Base-by-base conservation (phyloP, 2,329 filamentous ascomycete species). In the Neopestalotiopsis sp. region DNA sequence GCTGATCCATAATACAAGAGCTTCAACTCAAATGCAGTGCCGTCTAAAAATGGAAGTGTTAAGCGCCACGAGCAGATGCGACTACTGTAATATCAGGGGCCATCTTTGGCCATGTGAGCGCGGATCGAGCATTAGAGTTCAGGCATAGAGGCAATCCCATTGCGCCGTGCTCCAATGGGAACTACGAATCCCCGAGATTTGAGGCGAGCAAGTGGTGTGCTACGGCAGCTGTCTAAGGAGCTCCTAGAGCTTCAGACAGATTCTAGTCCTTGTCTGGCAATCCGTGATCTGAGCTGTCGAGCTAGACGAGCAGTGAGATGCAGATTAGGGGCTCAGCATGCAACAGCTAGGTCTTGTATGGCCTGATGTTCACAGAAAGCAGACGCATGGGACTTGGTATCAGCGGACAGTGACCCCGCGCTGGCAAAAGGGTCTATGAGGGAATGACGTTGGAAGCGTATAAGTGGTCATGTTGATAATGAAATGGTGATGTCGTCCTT, bases 91-190 rank as follows among this genome's bases (percentile, higher is more conserved):
- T 49, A 53, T n/a, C 62, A 53, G 30, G 40, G 38, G 6, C 34
- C 34, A 38, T 38, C 34, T 38, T 10, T 38, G 62, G 17, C 62
- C 62, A 53, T 65, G 40, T 65, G 62, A 45, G 34, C 32, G 40
- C 40, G 38, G 40, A 34, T 65, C 24, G 20, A 30, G 40, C 24
- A 53, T 65, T 28, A 45, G 30, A 49, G 42, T 65, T 49, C n/a
- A 24, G 40, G 30, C 24, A 7, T 40, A 45, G 40, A 24, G 20
- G 62, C 38, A 20, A 62, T 7, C 32, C 62, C 62, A 30, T 53
- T 53, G 40, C 32, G 17, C 62, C 62, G 38, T 32, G 20, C 20
- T n/a, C 62, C 62, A 65, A 65, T 65, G 28, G 17, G n/a, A 62
- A 13, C 12, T 40, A 30, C 10, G n/a, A 13, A 24, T 40, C 10